Conservation (phyloP, 345 rosid genomes). For the Arabis hirsuta region DNA sequence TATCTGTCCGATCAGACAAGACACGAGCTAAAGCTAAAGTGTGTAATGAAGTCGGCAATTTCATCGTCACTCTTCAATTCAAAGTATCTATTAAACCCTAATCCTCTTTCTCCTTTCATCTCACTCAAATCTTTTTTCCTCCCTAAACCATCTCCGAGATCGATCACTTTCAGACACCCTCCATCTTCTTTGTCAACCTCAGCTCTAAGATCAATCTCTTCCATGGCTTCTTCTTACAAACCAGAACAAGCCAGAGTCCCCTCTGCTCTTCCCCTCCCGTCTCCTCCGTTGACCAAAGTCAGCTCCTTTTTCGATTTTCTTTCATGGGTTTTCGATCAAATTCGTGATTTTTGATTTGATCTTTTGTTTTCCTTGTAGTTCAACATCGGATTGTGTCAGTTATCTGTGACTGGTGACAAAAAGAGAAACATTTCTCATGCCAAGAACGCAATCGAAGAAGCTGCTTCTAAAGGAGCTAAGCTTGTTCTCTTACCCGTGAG, state of each 20-base stretch:
- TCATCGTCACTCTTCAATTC: constrained; percentile 50
- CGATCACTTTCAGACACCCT: constrained; percentile 26
- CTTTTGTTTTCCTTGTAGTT: constrained; percentile 53
- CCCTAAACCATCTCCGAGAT: constrained; percentile 21
- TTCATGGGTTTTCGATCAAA: neutral
- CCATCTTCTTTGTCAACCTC: constrained; percentile 23
- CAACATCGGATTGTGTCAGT: constrained; percentile 82
- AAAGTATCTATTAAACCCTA: constrained; percentile 40
- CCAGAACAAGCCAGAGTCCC: constrained; percentile 84
- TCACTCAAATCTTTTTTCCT: constrained; percentile 26
- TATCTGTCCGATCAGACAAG: constrained; percentile 1
- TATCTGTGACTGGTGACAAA: constrained; percentile 74
- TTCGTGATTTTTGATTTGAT: constrained; percentile 14
- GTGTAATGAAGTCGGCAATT: constrained; percentile 57
- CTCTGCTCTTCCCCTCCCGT: constrained; percentile 72
- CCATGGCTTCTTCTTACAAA: constrained; percentile 74
- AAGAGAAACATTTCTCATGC: constrained; percentile 79
- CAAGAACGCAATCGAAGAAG: constrained; percentile 66
- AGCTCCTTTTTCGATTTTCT: neutral
- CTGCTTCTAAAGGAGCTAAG: constrained; percentile 72
- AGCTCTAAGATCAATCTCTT: constrained; percentile 33
- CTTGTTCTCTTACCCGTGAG: constrained; percentile 89
- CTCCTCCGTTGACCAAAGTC: constrained; percentile 76
- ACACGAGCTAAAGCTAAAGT: neutral
- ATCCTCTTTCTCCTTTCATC: constrained; percentile 33